Base-by-base conservation (phyloP, 176 grass and related monocot genomes). In the Puccinellia tenuiflora region DNA sequence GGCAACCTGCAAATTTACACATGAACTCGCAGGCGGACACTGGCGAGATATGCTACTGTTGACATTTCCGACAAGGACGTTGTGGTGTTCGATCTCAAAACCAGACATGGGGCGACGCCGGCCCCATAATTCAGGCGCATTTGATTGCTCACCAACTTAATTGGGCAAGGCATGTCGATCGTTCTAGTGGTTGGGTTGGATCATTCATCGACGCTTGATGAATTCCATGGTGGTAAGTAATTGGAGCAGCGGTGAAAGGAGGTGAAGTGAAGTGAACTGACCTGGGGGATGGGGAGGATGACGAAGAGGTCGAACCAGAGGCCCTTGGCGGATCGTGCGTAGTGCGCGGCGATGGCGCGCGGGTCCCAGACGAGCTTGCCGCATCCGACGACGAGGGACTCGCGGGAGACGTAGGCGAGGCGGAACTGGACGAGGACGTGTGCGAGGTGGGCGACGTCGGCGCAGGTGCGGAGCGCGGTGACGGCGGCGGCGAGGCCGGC, bases 351-450 rank as follows among this genome's bases (percentile, higher is more conserved):
- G 84, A 98, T 90, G 86, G 87, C 81, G 63, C 91, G 89, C 17
- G 91, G 82, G 89, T 98, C 96, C 96, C 92, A 98, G 35, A 98
- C 89, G n/a, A 98, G 91, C 91, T 98, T 98, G 38, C 96, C 96
- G 60, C 92, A 98, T 0, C 96, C 96, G 14, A 98, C 87, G 75
- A 98, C 92, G 64, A 98, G 96, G 6, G 96, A 98, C 82, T 98
- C 96, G 52, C 89, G 85, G 31, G 96, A 98, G 71, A 98, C 91
- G 85, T 95, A 98, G 5, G 96, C 96, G 82, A 98, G 82, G 25
- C 92, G 83, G 86, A 98, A 88, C 91, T 98, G 96, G 80, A 98
- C 79, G 47, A 92, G 92, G 24, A 98, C 91, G 89, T 98, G 96
- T 2, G 65, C 85, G 6, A 86, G 81, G 84, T 95, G 96, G 0